These are phyloP conservation scores for Anisogramma anomala DNA, from an alignment of 2,329 filamentous ascomycete species.

Conservation along the genomic window DNA sequence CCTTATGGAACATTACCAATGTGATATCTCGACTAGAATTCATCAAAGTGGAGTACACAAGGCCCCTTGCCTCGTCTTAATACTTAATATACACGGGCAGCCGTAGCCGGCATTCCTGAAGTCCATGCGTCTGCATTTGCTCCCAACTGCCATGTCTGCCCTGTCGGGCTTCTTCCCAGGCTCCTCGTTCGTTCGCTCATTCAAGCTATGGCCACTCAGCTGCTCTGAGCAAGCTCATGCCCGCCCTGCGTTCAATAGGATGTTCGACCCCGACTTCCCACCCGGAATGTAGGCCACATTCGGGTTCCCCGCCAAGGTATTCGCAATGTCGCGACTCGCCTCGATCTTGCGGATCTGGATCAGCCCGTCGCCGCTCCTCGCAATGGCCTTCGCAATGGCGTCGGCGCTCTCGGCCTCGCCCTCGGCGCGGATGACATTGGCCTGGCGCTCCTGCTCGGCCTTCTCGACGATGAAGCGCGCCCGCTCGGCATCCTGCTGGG, in stretches of 20 bases:
- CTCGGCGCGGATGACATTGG: conserved; percentile 95
- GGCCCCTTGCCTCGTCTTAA: conserved; percentile 1
- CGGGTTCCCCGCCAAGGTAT: conserved; percentile 78
- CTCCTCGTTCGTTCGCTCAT: neutral
- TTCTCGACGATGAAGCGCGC: conserved; percentile 97
- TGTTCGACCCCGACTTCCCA: conserved; percentile 52
- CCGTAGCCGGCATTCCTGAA: conserved; percentile 1
- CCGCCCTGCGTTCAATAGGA: conserved; percentile 41
- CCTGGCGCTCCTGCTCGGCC: conserved; percentile 96
- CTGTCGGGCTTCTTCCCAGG: too few relatives aligned
- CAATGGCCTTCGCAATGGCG: conserved; percentile 85
- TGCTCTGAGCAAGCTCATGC: conserved; percentile 19
- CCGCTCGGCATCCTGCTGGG: conserved; percentile 95
- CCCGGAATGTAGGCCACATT: conserved; percentile 92
- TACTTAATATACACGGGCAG: conserved; percentile 9
- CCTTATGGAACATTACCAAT: too few relatives aligned
- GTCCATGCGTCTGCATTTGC: neutral
- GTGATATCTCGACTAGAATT: conserved; percentile 8
- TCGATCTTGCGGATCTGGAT: conserved; percentile 96
- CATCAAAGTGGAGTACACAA: conserved; percentile 14
- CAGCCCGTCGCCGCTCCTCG: conserved; percentile 84
- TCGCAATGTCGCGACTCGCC: conserved; percentile 88
- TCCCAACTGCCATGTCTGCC: too few relatives aligned
- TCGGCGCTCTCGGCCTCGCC: conserved; percentile 96
- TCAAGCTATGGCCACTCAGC: neutral